Percentiles rank a stretch among this genome's conserved stretches.
phyloP scores from a whole-genome alignment of 371 early-diverging fungal species.

The Mucor piriformis region DNA sequence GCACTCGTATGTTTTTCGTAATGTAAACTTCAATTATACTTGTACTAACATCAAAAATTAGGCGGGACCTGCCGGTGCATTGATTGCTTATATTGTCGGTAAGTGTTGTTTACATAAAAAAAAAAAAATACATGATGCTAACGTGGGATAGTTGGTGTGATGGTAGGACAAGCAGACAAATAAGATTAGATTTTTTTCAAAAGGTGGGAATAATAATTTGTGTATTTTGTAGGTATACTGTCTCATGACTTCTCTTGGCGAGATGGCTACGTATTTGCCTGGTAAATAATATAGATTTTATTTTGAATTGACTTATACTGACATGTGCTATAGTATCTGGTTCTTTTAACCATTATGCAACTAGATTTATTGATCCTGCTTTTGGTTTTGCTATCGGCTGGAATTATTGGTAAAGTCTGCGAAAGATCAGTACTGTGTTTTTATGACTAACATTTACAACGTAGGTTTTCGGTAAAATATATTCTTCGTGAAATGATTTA shows the following conservation, averaged over 20 bases:
- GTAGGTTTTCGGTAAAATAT: conserved; percentile 38
- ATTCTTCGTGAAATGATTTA: background rate
- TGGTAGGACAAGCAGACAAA: conserved; percentile 29
- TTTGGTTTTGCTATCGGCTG: conserved; percentile 84
- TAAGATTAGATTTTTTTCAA: conserved; percentile 3
- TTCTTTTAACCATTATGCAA: conserved; percentile 84
- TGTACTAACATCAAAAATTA: conserved; percentile 7
- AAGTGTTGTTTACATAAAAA: conserved; percentile 33
- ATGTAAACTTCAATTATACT: background rate
- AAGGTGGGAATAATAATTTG: background rate
- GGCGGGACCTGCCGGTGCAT: conserved; percentile 58
- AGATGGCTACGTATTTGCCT: conserved; percentile 78
- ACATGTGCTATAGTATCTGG: conserved; percentile 59
- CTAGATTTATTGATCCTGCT: conserved; percentile 81
- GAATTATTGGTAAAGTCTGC: conserved; percentile 70
- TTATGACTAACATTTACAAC: conserved; percentile 10
- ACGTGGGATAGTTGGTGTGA: conserved; percentile 36
- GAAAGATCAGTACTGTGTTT: background rate
- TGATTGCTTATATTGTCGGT: conserved; percentile 51
- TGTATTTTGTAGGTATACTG: conserved; percentile 73
- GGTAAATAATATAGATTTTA: conserved; percentile 23
- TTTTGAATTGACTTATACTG: background rate
- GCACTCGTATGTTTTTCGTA: conserved; percentile 27
- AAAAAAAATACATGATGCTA: background rate
- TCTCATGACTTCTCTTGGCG: conserved; percentile 80